A percentile compares a stretch with the other conserved stretches of the same genome.
These are phyloP conservation scores for Populus ilicifolia DNA, from an alignment of 345 rosid species.

Conservation along the genomic window DNA sequence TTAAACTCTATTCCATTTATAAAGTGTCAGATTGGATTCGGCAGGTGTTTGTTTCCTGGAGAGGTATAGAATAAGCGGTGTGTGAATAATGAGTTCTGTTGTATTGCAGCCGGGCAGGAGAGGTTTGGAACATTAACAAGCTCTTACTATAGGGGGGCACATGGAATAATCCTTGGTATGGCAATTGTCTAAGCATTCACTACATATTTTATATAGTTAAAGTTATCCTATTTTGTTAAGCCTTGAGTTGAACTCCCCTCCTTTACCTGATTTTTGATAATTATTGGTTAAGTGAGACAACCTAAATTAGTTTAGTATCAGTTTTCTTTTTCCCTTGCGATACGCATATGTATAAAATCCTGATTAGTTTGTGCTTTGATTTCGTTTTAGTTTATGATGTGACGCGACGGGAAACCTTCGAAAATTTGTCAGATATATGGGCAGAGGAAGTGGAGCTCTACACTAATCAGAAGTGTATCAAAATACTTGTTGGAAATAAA, in stretches of 20 bases:
- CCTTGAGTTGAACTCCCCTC: too few species aligned
- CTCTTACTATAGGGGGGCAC: slow-evolving; percentile 93
- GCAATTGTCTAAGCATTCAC: background rate
- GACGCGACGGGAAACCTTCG: slow-evolving; percentile 72
- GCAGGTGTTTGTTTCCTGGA: background rate
- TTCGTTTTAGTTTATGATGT: slow-evolving; percentile 72
- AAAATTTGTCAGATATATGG: slow-evolving; percentile 75
- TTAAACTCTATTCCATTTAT: background rate
- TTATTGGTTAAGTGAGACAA: background rate
- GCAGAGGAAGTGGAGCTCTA: slow-evolving; percentile 80
- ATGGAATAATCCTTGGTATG: slow-evolving; percentile 88
- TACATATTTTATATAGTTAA: background rate
- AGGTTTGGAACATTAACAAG: slow-evolving; percentile 76
- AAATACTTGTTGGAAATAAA: slow-evolving; percentile 82
- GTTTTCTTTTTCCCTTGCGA: slow-evolving; percentile 5
- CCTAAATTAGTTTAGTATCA: background rate
- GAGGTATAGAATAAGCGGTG: background rate
- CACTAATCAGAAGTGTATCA: slow-evolving; percentile 66
- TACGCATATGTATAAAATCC: background rate
- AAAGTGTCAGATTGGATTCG: background rate
- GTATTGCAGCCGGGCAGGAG: slow-evolving; percentile 89
- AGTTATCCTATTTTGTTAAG: background rate
- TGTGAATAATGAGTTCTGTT: slow-evolving; percentile 11
- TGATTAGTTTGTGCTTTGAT: slow-evolving; percentile 3
- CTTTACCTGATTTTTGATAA: background rate